Base-by-base conservation (phyloP, 805 yeast species). In the Clavispora santaluciae region DNA sequence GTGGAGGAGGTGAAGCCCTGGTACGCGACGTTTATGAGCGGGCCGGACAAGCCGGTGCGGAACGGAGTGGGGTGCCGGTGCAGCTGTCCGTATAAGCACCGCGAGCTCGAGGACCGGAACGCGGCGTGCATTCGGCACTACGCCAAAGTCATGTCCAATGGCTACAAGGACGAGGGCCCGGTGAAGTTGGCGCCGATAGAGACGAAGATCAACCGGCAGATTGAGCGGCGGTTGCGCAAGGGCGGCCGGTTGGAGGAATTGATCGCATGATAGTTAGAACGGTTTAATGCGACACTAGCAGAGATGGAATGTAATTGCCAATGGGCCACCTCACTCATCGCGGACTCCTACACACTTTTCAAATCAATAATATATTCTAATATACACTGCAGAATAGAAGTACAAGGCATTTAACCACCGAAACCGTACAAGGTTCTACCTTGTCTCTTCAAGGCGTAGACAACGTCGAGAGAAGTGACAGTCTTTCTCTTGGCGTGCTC, bases 401-500 rank as follows among this genome's bases (percentile, higher is more conserved):
- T 50, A 50, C 54, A 50, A 34, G 22, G 22, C 40, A 31, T 35
- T 48, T 50, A 91, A 83, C 96, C 96, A 79, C 98, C 98, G 86
- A 91, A 93, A 90, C 98, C 98, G 72, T 91, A 91, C 72, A 93
- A 83, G 76, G 98, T 93, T 79, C 98, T 86, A 68, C 99, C 99
- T 81, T 93, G 97, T 84, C 98, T 89, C 93, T 91, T 91, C 76
- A 91, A 86, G 63, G 98, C 98, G 73, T 91, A 91, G 63, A 91
- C 98, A 59, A 91, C 98, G 70, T 91, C 99, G 66, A 91, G 81
- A 50, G 99, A 90, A 59, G 99, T 91, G 62, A 91, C 98, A 55
- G 99, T 93, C 89, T 91, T 91, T 84, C 99, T 89, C 93, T 93
- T 93, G 63, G 98, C 99, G 84, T 91, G 98, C 78, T 93, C 98